A percentile compares a stretch with the other conserved stretches of the same genome.
Conservation (phyloP, 257 asterid genomes). For the Agastache rugosa region DNA sequence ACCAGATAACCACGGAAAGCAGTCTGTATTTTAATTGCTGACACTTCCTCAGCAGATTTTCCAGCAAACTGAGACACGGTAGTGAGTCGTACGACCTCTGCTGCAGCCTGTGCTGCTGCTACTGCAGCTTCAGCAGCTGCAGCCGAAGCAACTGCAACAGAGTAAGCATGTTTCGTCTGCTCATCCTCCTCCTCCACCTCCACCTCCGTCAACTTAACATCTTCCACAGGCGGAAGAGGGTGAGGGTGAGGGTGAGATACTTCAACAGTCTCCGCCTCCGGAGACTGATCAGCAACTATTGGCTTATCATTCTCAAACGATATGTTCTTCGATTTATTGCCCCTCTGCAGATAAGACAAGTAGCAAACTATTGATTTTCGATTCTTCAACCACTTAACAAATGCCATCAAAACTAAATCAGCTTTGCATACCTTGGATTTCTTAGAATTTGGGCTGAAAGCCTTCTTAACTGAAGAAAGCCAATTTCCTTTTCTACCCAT, state of each 20-base stretch:
- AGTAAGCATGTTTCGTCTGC: constrained; percentile 65
- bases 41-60: constrained; percentile 76
- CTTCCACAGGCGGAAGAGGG: constrained; percentile 61
- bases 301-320: constrained; percentile 58
- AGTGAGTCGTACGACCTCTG: constrained; percentile 63
- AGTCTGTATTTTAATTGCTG: constrained; percentile 84
- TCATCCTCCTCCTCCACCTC: constrained; percentile 69
- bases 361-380: constrained; percentile 3
- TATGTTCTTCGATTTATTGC: constrained; percentile 48
- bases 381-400: constrained; percentile 3
- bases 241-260: constrained; percentile 53
- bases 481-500: constrained; percentile 94
- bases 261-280: constrained; percentile 47
- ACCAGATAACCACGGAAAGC: constrained; percentile 95
- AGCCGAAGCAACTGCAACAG: constrained; percentile 75
- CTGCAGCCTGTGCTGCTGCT: constrained; percentile 77
- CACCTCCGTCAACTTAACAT: constrained; percentile 57
- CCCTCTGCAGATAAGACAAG: constrained; percentile 52
- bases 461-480: constrained; percentile 91
- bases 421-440: constrained; percentile 52
- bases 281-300: constrained; percentile 43
- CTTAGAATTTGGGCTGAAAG: constrained; percentile 74
- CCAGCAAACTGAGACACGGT: constrained; percentile 55
- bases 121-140: constrained; percentile 80
- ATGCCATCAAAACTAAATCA: constrained; percentile 14